These are phyloP conservation scores for Verticillium klebahnii DNA, from an alignment of 2,329 filamentous ascomycete species.

Conservation along the genomic window DNA sequence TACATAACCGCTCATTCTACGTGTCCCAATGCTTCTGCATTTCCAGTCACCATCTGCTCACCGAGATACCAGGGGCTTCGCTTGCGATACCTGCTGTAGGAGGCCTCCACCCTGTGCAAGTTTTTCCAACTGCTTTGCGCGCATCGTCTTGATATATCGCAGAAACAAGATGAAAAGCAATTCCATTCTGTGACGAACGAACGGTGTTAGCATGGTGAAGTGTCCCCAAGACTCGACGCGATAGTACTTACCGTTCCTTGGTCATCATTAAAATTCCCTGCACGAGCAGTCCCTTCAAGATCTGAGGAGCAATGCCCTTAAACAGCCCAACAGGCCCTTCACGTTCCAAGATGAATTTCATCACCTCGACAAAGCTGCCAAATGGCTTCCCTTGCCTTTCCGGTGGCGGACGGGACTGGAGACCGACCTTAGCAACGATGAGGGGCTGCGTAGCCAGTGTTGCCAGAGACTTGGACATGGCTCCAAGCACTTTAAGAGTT, in stretches of 20 bases:
- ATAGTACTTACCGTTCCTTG: constrained; percentile 71
- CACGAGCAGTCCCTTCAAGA: constrained; percentile 86
- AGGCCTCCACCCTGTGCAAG: constrained; percentile 58
- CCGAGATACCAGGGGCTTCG: constrained; percentile 2
- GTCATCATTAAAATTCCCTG: constrained; percentile 99
- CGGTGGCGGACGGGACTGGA: constrained; percentile 89
- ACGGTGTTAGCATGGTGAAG: background rate
- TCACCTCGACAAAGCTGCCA: constrained; percentile 88
- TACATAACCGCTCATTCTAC: background rate
- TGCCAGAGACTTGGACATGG: constrained; percentile 86
- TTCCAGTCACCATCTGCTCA: background rate
- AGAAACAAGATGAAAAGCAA: constrained; percentile 82
- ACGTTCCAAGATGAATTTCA: constrained; percentile 86
- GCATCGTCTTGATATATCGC: constrained; percentile 70
- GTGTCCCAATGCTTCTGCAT: background rate
- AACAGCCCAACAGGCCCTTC: constrained; percentile 83
- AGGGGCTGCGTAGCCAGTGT: constrained; percentile 91
- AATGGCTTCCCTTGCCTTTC: constrained; percentile 84
- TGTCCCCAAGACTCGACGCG: background rate
- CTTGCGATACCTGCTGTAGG: constrained; percentile 1
- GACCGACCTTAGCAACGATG: constrained; percentile 94
- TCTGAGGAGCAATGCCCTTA: constrained; percentile 93
- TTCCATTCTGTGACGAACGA: constrained; percentile 64
- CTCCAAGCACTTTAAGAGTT: constrained; percentile 66
- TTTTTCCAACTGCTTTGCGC: constrained; percentile 64